Conservation (phyloP, 2,329 filamentous ascomycete genomes). For the Dactylellina cionopaga region DNA sequence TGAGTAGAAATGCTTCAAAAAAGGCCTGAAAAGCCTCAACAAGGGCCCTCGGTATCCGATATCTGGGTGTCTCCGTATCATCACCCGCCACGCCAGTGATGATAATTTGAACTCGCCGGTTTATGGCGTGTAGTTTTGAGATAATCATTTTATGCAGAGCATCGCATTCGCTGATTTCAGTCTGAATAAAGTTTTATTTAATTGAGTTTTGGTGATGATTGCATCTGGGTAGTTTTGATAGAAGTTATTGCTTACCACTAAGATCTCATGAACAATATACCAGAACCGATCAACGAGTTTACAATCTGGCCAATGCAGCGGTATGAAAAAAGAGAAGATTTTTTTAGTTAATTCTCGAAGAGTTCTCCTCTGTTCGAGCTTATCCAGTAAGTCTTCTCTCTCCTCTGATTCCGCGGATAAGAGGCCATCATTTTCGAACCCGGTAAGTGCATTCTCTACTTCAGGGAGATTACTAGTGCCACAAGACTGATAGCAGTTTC, state of each 20-base stretch:
- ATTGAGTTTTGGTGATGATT: not conserved
- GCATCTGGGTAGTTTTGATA: too few species aligned
- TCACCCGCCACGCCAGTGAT: constrained; percentile 24
- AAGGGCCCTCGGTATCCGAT: constrained; percentile 20
- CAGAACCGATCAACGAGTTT: constrained; percentile 23
- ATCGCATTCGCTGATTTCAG: not conserved
- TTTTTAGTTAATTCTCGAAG: constrained; percentile 16
- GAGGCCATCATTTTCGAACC: not conserved
- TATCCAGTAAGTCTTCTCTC: not conserved
- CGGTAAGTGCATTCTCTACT: constrained; percentile 11
- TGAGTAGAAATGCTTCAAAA: not conserved
- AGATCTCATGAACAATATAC: constrained; percentile 6
- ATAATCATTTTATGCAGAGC: not conserved
- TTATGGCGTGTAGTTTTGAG: not conserved
- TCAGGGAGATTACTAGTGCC: constrained; percentile 8
- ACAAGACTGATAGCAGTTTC: not conserved
- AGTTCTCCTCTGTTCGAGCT: not conserved
- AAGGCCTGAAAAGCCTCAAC: constrained; percentile 21
- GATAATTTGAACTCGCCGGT: constrained; percentile 12
- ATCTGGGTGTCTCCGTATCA: constrained; percentile 24
- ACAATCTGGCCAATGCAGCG: constrained; percentile 21
- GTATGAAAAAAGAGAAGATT: constrained; percentile 27
- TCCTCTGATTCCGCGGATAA: not conserved
- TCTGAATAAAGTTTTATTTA: not conserved
- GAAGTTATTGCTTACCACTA: constrained; percentile 1